Evolutionary conservation across 306 rosid genomes (phyloP), one percentile per base, ranked within the genome.

Genomic region (Begonia peltatifolia): DNA sequence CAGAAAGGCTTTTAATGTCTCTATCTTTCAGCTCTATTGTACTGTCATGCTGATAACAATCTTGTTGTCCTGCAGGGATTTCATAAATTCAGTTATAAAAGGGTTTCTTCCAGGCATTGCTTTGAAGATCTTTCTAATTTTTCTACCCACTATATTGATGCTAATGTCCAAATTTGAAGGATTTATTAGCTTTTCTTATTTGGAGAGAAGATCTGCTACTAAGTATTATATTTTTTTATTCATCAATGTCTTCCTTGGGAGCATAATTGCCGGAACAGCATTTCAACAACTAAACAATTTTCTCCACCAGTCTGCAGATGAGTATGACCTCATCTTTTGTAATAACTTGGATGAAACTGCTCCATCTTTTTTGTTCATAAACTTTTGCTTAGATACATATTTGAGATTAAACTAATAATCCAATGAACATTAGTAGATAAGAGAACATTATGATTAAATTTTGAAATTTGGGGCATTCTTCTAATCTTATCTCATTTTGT

Each of bases 91-190:
- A 38, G 75, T 90, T 52, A 83, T 90, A 73, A 95, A 85, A 79
- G 97, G 97, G 57, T 85, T 90, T 72, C 97, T 90, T 70, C 97
- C 97, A 3, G 97, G 97, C 56, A 90, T 90, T 64, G 87, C 81
- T 58, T 69, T 90, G 84, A 90, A 90, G 87, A 63, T 90, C 55
- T 90, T 90, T 62, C 95, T 90, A 41, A 76, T 85, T 18, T 80
- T 90, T 63, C 75, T 90, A 23, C 97, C 97, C 6, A 5, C 87
- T 14, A 73, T 90, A 64, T 68, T 90, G 86, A 90, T 90, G 97
- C 10, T 74, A 10, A 83, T 90, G 97, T 85, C 97, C 23, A 90
- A 90, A 71, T 85, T 85, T 41, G 97, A 90, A 79, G 97, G 97
- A 10, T 78, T 74, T 51, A 58, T 70, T 44, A 85, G 97, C 67